Percentiles rank a stretch among this genome's conserved stretches.
phyloP scores from a whole-genome alignment of 2,329 filamentous ascomycete species.

The Paracoccidioides brasiliensis region DNA sequence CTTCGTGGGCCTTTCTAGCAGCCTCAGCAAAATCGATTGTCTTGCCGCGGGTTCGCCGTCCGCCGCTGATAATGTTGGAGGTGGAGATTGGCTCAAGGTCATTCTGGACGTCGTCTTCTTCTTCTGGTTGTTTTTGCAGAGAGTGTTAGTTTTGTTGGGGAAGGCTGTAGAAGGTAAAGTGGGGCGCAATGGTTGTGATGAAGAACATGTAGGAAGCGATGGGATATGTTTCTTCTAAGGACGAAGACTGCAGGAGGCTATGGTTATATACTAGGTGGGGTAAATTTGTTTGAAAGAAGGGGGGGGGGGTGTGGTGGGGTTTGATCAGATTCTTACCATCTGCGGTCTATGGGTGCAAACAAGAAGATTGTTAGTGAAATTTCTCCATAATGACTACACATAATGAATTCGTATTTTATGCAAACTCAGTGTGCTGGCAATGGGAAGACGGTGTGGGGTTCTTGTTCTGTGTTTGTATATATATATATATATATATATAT shows the following conservation, averaged over 20 bases:
- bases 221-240: background rate
- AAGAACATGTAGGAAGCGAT: conserved; percentile 10
- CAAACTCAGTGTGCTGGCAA: too few species aligned
- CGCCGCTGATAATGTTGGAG: conserved; percentile 68
- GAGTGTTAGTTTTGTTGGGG: conserved; percentile 7
- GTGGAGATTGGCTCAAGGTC: conserved; percentile 85
- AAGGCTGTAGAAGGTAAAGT: background rate
- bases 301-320: too few species aligned
- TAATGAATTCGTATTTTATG: background rate
- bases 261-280: too few species aligned
- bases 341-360: conserved; percentile 13
- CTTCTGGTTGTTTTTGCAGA: conserved; percentile 42
- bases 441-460: too few species aligned
- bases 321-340: conserved; percentile 13
- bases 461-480: too few species aligned
- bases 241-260: background rate
- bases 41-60: conserved; percentile 79
- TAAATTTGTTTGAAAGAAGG: background rate
- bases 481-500: too few species aligned
- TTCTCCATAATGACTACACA: background rate
- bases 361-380: conserved; percentile 10
- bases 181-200: conserved; percentile 2
- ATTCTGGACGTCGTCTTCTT: conserved; percentile 49
- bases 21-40: conserved; percentile 90
- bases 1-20: conserved; percentile 68